Evolutionary conservation across 169 alveolate genomes (phyloP).

Genomic region (Ophryocystis elektroscirrha): DNA sequence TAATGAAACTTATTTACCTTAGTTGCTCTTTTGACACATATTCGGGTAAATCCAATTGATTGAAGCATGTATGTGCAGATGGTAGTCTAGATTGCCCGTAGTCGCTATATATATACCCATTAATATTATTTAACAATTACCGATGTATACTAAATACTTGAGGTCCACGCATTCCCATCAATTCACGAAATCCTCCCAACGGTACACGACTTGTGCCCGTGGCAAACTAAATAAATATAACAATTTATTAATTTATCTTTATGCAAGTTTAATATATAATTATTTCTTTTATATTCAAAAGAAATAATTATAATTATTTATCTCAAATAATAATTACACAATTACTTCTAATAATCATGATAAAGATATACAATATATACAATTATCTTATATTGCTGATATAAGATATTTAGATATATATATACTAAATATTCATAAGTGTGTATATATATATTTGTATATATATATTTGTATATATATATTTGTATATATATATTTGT

Average conservation of each 20-base stretch:
- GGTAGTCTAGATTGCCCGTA: slow-evolving; percentile 76
- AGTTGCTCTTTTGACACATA: slow-evolving; percentile 74
- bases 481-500: no score
- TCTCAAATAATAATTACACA: background rate
- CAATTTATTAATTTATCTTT: no score
- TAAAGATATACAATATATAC: background rate
- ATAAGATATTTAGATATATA: no score
- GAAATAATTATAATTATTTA: background rate
- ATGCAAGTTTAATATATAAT: background rate
- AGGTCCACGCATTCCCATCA: slow-evolving; percentile 96
- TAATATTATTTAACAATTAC: no score
- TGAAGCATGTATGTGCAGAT: slow-evolving; percentile 92
- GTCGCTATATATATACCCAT: no score
- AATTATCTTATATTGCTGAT: no score
- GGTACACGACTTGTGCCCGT: slow-evolving; percentile 95
- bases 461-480: no score
- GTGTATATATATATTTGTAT: no score
- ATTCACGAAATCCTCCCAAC: slow-evolving; percentile 85
- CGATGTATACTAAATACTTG: slow-evolving; percentile 78
- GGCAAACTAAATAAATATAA: slow-evolving; percentile 51
- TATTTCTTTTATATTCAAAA: background rate
- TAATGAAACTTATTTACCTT: slow-evolving; percentile 41
- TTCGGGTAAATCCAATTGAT: slow-evolving; percentile 90
- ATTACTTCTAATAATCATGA: background rate
- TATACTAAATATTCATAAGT: no score